Base-by-base conservation (phyloP, 176 grass and related monocot genomes). In the Triticum aestivum region DNA sequence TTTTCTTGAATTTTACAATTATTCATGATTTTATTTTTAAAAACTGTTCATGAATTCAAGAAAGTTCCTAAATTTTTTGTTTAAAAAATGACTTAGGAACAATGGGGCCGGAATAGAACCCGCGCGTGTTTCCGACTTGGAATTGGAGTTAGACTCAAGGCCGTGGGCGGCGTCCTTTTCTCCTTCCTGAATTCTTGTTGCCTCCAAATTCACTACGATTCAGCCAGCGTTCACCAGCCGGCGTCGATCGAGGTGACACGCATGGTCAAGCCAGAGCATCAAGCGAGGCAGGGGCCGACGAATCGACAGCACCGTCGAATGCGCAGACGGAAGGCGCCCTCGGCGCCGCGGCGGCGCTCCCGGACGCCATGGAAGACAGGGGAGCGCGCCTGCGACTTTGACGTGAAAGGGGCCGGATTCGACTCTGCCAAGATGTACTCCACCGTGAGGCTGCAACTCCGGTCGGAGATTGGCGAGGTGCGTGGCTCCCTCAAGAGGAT, bases 381-480 rank as follows among this genome's bases (percentile, higher is more conserved):
- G 68, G 68, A 71, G 18, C 68, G 35, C 68, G 20, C 59, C 33
- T 26, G n/a, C 23, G 13, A 23, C 12, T 27, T 41, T 4, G 78
- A 65, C 78, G 61, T 65, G 30, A 72, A 41, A 67, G 33, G 39
- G 81, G 51, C 11, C 45, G 80, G 35, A 38, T 24, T 54, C n/a
- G 69, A n/a, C 35, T 42, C 11, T 13, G 65, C 37, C 15, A 5
- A 32, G 17, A 8, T 39, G n/a, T 38, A 6, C 42, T 3, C 54
- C 12, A 5, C 8, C n/a, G 71, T 21, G 86, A 77, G 26, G 72
- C 80, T 20, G 29, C 73, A 39, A 6, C 26, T 88, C 73, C 64
- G 13, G 64, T 88, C 73, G 26, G 64, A 83, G 80, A 49, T 88
- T 27, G 80, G 80, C 14, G 72, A 78, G 38, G 80, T 78, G 27